Conservation (phyloP, 495 filamentous ascomycete species). For the Hamigera avellanea region DNA sequence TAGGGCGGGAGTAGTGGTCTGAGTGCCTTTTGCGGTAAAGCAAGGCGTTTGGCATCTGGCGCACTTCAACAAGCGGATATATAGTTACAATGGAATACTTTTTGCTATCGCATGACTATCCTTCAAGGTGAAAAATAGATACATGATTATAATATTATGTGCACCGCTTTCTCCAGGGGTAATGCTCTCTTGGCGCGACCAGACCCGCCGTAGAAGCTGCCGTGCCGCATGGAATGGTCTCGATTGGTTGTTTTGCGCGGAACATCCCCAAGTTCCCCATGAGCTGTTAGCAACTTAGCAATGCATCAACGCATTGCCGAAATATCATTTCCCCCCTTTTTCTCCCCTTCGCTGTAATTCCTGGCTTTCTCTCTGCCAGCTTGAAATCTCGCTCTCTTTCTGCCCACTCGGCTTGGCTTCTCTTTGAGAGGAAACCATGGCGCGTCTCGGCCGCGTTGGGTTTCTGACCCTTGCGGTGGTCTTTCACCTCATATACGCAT, state of each 20-base stretch:
- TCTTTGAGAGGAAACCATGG: slow-evolving; percentile 41
- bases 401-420: neutral
- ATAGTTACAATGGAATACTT: no score
- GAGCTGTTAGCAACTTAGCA: slow-evolving; percentile 5
- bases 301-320: neutral
- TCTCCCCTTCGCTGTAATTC: slow-evolving; percentile 2
- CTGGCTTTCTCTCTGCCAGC: no score
- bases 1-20: no score
- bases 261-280: slow-evolving; percentile 18
- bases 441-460: slow-evolving; percentile 68
- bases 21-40: no score
- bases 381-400: no score
- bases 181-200: no score
- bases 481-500: slow-evolving; percentile 92
- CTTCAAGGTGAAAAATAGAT: no score
- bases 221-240: slow-evolving; percentile 12
- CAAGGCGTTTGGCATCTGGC: no score
- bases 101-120: no score
- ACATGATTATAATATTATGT: no score
- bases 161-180: no score
- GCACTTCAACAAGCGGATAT: no score
- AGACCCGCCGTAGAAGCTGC: slow-evolving; percentile 6
- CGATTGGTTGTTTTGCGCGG: slow-evolving; percentile 20
- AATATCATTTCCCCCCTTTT: slow-evolving; percentile 4
- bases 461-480: slow-evolving; percentile 86